These are phyloP conservation scores for Marchantia polymorpha DNA, from an alignment of 225 moss, liverwort and hornwort genomes.

Conservation along the genomic window DNA sequence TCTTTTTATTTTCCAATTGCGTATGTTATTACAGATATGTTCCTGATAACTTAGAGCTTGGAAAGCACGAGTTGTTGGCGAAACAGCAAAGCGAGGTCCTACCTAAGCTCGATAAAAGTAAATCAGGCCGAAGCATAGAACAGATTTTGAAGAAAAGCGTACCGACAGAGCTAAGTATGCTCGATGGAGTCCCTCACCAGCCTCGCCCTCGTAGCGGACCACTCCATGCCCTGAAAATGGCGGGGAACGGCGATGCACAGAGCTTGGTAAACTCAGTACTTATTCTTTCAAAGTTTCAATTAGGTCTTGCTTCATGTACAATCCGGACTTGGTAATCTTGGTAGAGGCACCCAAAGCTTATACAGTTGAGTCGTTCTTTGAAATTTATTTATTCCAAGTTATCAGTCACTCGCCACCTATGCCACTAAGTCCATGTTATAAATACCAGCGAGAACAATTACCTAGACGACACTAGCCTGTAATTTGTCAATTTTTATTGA, in stretches of 20 bases:
- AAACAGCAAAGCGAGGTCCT: slow-evolving; percentile 9
- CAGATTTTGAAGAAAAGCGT: slow-evolving; percentile 35
- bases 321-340: too few species aligned
- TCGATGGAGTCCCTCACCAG: slow-evolving; percentile 37
- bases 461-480: too few species aligned
- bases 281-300: not conserved
- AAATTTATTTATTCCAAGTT: too few species aligned
- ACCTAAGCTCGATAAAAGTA: slow-evolving; percentile 9
- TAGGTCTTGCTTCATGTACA: too few species aligned
- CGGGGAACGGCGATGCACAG: not conserved
- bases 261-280: slow-evolving; percentile 23
- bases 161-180: slow-evolving; percentile 46
- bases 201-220: slow-evolving; percentile 34
- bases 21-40: not conserved
- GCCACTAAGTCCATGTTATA: too few species aligned
- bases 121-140: slow-evolving; percentile 27
- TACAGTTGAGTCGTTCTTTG: too few species aligned
- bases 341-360: too few species aligned
- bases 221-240: slow-evolving; percentile 19
- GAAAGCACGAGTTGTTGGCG: not conserved
- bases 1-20: too few species aligned
- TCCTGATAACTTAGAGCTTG: not conserved
- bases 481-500: too few species aligned
- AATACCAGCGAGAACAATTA: too few species aligned
- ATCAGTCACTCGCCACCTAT: too few species aligned